A percentile compares a stretch with the other conserved stretches of the same genome.
Conservation (phyloP, 2,329 filamentous ascomycete genomes). For the Colletotrichum abscissum region DNA sequence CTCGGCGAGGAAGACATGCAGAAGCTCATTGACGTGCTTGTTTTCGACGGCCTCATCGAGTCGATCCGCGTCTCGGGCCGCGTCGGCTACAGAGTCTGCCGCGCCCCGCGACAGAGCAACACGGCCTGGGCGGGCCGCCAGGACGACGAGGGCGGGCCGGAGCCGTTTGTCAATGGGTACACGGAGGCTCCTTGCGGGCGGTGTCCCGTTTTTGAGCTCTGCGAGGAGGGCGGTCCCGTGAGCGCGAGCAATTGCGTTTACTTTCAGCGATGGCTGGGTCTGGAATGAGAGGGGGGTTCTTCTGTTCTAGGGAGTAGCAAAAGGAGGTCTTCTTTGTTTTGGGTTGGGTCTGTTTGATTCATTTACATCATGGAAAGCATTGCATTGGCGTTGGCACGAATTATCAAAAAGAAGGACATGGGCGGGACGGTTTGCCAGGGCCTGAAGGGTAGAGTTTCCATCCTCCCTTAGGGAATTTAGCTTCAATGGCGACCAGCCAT, state of each 20-base stretch:
- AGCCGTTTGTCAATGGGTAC: conserved; percentile 73
- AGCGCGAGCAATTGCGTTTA: conserved; percentile 93
- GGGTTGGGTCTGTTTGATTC: conserved; percentile 11
- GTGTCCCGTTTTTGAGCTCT: conserved; percentile 94
- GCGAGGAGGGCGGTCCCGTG: conserved; percentile 89
- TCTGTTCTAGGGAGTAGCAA: background rate
- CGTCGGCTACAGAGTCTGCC: conserved; percentile 64
- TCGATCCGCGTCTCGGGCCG: conserved; percentile 61
- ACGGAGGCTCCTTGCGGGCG: conserved; percentile 91
- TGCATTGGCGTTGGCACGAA: conserved; percentile 35
- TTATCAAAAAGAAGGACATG: conserved; percentile 12
- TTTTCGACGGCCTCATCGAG: conserved; percentile 89
- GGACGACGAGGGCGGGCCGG: conserved; percentile 51
- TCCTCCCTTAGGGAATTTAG: conserved; percentile 8
- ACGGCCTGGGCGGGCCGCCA: conserved; percentile 52
- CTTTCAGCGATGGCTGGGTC: conserved; percentile 85
- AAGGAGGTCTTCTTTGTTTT: background rate
- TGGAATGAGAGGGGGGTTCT: background rate
- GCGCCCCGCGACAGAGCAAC: conserved; percentile 58
- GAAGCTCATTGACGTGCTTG: conserved; percentile 87
- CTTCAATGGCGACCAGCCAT: background rate
- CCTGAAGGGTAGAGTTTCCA: background rate
- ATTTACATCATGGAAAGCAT: conserved; percentile 31
- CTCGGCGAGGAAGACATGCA: conserved; percentile 81
- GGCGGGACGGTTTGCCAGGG: conserved; percentile 15